Evolutionary conservation across 768 basidiomycete genomes (phyloP), one percentile per base, ranked within the genome.

Genomic region (Boletus tomentosulus): DNA sequence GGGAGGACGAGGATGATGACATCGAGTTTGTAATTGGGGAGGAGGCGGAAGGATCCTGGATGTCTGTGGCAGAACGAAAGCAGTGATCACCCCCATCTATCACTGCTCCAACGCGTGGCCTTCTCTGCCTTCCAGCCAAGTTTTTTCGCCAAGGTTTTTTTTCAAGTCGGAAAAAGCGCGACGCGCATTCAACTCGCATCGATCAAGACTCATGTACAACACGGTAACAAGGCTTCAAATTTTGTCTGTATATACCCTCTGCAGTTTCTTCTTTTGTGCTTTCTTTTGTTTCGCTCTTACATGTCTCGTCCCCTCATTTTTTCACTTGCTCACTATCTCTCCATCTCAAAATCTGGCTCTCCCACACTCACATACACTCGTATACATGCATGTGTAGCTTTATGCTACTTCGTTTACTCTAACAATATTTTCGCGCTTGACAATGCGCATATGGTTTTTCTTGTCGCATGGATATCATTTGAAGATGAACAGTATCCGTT

Each of bases 21-120:
- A 78, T 87, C n/a, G 85, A 80, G n/a, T 84, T 87, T 58, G 85
- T 87, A 37, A 78, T 87, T 66, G 80, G 79, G 39, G 66, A 74
- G 54, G 76, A 76, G 53, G 71, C 71, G n/a, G 73, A 72, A 48
- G 70, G 59, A 34, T 62, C 65, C 3, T 74, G 71, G 72, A 71
- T 69, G 58, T 63, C 70, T 43, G 65, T 62, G 33, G 64, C 68
- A 43, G 66, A 73, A 56, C 70, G 70, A 57, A 66, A 58, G 52
- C 56, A 54, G 38, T 61, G 56, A 63, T 33, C 48, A 8, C 45
- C 6, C 2, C 31, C 39, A 16, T 43, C 8, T 25, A 28, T 24
- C 33, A 19, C 43, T 31, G 19, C 7, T 13, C n/a, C 37, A 11
- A 4, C 38, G 27, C 33, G 19, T 30, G 48, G n/a, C 33, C 49